A percentile compares a stretch with the other conserved stretches of the same genome.
Evolutionary conservation across 495 filamentous ascomycete genomes (phyloP).

Genomic region (Aspergillus taichungensis): DNA sequence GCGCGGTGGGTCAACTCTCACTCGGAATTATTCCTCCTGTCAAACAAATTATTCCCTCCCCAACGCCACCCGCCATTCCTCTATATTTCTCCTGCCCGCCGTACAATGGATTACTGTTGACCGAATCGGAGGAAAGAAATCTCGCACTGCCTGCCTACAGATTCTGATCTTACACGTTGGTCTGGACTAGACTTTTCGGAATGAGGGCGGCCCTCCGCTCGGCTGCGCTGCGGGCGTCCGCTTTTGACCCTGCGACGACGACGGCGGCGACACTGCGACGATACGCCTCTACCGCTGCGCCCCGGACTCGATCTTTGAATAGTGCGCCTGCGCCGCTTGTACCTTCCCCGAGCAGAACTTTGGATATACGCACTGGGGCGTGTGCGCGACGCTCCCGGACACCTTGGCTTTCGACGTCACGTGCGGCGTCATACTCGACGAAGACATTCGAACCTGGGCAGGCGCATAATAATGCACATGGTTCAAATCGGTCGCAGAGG

Average conservation of each 20-base stretch:
- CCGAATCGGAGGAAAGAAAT: no score
- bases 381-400: background rate
- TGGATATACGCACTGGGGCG: no score
- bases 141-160: background rate
- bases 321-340: background rate
- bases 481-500: constrained; percentile 14
- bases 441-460: constrained; percentile 10
- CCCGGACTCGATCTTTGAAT: constrained; percentile 2
- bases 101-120: no score
- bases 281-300: constrained; percentile 12
- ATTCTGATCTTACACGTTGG: background rate
- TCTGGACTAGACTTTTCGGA: constrained; percentile 11
- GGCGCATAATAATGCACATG: constrained; percentile 6
- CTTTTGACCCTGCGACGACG: constrained; percentile 24
- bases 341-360: no score
- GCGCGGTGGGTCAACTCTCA: no score
- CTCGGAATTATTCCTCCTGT: no score
- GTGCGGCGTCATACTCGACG: constrained; percentile 11
- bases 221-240: constrained; percentile 29
- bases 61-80: no score
- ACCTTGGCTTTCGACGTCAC: background rate
- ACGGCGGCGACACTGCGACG: constrained; percentile 17
- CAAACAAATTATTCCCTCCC: no score
- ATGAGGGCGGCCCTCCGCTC: constrained; percentile 32
- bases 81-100: no score